phyloP scores from a whole-genome alignment of 495 filamentous ascomycete genomes.

The Oidiodendron maius region DNA sequence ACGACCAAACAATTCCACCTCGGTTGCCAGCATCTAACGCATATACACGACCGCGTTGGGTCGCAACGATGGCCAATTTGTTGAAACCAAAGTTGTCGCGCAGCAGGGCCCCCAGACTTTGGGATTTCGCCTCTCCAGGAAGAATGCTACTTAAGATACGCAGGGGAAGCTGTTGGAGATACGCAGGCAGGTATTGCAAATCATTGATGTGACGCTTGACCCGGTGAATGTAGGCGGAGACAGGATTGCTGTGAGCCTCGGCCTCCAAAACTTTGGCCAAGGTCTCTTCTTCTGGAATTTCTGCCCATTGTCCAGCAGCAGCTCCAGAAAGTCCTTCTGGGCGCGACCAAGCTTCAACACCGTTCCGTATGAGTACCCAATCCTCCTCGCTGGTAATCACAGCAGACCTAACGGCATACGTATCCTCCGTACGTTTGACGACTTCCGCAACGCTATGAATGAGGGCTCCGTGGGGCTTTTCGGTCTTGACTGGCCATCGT shows the following conservation, averaged over 20 bases:
- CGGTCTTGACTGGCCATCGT: slow-evolving; percentile 54
- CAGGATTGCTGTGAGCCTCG: slow-evolving; percentile 75
- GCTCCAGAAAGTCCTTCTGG: slow-evolving; percentile 73
- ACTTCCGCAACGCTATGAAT: slow-evolving; percentile 79
- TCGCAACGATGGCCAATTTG: slow-evolving; percentile 77
- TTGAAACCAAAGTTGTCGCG: slow-evolving; percentile 83
- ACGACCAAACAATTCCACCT: slow-evolving; percentile 70
- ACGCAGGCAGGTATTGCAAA: slow-evolving; percentile 71
- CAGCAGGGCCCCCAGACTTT: slow-evolving; percentile 42
- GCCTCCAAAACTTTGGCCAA: slow-evolving; percentile 75
- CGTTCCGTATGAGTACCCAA: slow-evolving; percentile 79
- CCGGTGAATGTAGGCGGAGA: slow-evolving; percentile 80
- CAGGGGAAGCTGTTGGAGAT: slow-evolving; percentile 56
- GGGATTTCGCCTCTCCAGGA: slow-evolving; percentile 37
- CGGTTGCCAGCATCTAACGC: slow-evolving; percentile 71
- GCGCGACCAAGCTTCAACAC: slow-evolving; percentile 72
- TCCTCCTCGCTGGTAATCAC: slow-evolving; percentile 63
- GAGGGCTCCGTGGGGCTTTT: slow-evolving; percentile 30
- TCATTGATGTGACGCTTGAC: slow-evolving; percentile 77
- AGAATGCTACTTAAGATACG: slow-evolving; percentile 66
- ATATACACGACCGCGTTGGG: slow-evolving; percentile 70
- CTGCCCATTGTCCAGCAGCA: slow-evolving; percentile 72
- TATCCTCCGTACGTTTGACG: slow-evolving; percentile 53
- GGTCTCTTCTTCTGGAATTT: slow-evolving; percentile 62
- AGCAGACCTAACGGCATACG: slow-evolving; percentile 73